phyloP scores from a whole-genome alignment of 75 land plant species.

The Pinus albicaulis region DNA sequence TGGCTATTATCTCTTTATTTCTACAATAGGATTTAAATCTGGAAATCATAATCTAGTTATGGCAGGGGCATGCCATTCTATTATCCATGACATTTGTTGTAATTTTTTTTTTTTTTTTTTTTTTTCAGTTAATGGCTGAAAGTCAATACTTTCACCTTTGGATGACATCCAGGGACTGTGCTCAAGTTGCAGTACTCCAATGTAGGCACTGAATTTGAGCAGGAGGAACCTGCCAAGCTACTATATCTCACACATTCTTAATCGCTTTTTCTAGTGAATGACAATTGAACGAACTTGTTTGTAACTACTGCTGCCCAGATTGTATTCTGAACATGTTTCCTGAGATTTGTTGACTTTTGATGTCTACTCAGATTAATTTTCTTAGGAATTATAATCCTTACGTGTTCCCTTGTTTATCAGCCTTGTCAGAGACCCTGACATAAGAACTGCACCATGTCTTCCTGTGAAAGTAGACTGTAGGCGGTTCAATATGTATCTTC shows the following conservation, averaged over 20 bases:
- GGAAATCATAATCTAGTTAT: background rate
- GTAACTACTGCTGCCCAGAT: background rate
- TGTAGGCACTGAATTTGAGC: background rate
- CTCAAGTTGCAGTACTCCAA: background rate
- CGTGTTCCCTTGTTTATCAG: too few species aligned
- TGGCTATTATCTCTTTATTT: background rate
- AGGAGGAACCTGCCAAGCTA: background rate
- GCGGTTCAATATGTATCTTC: too few species aligned
- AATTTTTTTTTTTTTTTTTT: background rate
- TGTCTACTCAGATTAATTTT: background rate
- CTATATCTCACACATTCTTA: too few species aligned
- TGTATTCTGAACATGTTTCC: background rate
- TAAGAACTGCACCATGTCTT: too few species aligned
- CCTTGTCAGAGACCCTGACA: too few species aligned
- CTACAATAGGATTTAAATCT: background rate
- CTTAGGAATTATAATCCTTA: too few species aligned
- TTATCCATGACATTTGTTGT: background rate
- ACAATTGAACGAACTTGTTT: background rate
- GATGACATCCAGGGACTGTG: background rate
- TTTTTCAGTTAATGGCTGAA: background rate
- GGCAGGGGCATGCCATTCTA: background rate
- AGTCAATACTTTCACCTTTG: background rate
- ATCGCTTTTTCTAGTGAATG: background rate
- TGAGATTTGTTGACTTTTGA: background rate
- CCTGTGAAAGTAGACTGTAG: too few species aligned